Conservation (phyloP, 2,329 filamentous ascomycete genomes). For the Monosporascus sp. region DNA sequence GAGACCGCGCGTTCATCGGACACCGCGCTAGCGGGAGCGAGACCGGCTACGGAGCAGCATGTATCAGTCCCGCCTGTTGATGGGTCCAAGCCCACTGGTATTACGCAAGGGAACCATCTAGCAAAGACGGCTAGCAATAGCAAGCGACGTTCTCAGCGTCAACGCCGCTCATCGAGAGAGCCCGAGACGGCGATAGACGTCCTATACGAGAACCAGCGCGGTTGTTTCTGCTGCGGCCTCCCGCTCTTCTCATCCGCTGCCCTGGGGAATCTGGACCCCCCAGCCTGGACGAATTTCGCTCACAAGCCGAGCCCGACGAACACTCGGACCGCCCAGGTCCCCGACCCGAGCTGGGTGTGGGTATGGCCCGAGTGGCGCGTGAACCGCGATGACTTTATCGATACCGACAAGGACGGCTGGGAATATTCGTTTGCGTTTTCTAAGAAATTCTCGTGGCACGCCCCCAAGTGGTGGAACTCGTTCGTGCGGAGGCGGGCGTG, state of each 20-base stretch:
- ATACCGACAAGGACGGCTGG: conserved; percentile 81
- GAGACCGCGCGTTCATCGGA: conserved; percentile 1
- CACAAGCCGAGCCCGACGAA: conserved; percentile 57
- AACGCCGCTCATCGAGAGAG: conserved; percentile 14
- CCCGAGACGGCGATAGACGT: conserved; percentile 68
- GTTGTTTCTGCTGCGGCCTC: conserved; percentile 81
- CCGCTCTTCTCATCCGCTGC: conserved; percentile 86
- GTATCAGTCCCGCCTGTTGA: conserved; percentile 5
- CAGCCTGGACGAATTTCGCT: conserved; percentile 75
- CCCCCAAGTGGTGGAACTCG: conserved; percentile 86
- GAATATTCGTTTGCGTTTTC: conserved; percentile 89
- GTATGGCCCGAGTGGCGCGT: conserved; percentile 62
- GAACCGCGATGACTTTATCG: conserved; percentile 67
- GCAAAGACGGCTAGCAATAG: conserved; percentile 2
- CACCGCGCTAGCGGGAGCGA: conserved; percentile 7
- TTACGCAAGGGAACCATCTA: conserved; percentile 2
- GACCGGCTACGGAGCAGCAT: conserved; percentile 10
- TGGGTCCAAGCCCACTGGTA: not conserved
- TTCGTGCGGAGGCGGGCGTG: conserved; percentile 89
- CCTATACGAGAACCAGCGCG: conserved; percentile 92
- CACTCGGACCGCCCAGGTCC: conserved; percentile 84
- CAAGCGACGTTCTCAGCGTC: conserved; percentile 3
- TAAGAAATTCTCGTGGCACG: conserved; percentile 76
- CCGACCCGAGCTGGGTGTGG: conserved; percentile 96
- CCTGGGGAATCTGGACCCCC: conserved; percentile 78